phyloP scores from a whole-genome alignment of 2,329 filamentous ascomycete genomes.

The Botrytis fabae region DNA sequence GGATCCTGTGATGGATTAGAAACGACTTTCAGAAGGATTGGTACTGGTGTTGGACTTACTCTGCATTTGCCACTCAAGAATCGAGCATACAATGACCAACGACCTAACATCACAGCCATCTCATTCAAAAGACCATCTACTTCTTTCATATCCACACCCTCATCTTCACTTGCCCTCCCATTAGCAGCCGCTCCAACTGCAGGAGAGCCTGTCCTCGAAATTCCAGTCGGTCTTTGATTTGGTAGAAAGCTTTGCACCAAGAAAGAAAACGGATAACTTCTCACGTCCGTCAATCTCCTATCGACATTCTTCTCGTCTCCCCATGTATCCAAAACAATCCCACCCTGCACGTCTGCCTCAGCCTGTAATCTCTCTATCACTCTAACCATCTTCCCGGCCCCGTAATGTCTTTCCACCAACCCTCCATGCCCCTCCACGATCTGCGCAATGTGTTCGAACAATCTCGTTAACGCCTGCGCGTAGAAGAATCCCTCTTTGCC shows the following conservation, averaged over 20 bases:
- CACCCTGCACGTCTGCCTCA: slow-evolving; percentile 94
- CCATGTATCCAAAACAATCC: slow-evolving; percentile 95
- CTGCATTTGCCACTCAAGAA: slow-evolving; percentile 86
- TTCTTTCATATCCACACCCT: slow-evolving; percentile 94
- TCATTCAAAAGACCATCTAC: slow-evolving; percentile 85
- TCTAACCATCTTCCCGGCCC: slow-evolving; percentile 85
- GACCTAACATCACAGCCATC: slow-evolving; percentile 85
- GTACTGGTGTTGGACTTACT: slow-evolving; percentile 51
- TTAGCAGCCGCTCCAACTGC: slow-evolving; percentile 57
- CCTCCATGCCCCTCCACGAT: slow-evolving; percentile 91
- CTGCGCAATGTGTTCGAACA: slow-evolving; percentile 97
- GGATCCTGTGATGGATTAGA: slow-evolving; percentile 50
- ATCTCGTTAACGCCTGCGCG: slow-evolving; percentile 80
- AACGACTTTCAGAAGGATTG: slow-evolving; percentile 32
- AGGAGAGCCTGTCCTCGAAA: slow-evolving; percentile 74
- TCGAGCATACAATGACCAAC: slow-evolving; percentile 89
- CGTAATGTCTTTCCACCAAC: slow-evolving; percentile 92
- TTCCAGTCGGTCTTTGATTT: slow-evolving; percentile 62
- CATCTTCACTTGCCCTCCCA: slow-evolving; percentile 74
- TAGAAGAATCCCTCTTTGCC: slow-evolving; percentile 78
- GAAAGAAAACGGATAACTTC: slow-evolving; percentile 97
- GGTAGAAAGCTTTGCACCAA: slow-evolving; percentile 91
- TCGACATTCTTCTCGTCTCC: slow-evolving; percentile 83
- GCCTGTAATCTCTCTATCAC: slow-evolving; percentile 92
- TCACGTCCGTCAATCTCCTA: slow-evolving; percentile 88